Evolutionary conservation across 2,329 filamentous ascomycete species (phyloP), one percentile per base, ranked within the genome.

Genomic region (Alternaria metachromatica): DNA sequence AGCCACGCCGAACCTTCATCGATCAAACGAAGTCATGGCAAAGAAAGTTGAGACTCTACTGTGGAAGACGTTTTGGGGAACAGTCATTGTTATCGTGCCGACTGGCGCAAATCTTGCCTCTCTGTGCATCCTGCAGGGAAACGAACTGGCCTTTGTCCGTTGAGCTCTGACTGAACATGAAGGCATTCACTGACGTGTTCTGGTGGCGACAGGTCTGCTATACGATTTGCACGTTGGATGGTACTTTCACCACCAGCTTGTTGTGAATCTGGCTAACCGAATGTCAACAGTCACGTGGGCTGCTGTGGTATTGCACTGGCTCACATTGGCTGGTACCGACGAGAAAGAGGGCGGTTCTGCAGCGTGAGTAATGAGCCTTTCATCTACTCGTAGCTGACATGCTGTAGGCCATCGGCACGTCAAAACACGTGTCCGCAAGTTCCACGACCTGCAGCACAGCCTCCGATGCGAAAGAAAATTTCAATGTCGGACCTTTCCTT

Each of bases 221-320:
- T 55, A 77, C 73, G 0, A 67, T 80, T 2, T 84, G 82, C 67
- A 79, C 75, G 2, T 64, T 80, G 11, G 81, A 83, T 60, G 75
- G 81, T 82, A 70, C 43, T 76, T 66, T 21, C 45, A 10, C 15
- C 49, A 11, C 33, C 9, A 37, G 12, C 37, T 45, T 18, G 26
- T 37, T 7, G 41, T 11, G n/a, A 9, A 25, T n/a, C 20, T 18
- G 45, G 13, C 57, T 63, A 21, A 63, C 57, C n/a, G 48, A 49
- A 13, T 50, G 30, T n/a, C 15, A 26, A 41, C 20, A 80, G 78
- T 80, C 2, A 80, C 78, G 6, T 80, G 76, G 77, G 69, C 73
- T 6, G 74, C 76, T 2, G 63, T 63, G 15, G 65, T 80, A 8
- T 68, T 80, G 9, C 77, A 80, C 53, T 80, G 78, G 78, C 70